Conservation (phyloP, 1,284 basidiomycete species). For the Puccinia polysora region DNA sequence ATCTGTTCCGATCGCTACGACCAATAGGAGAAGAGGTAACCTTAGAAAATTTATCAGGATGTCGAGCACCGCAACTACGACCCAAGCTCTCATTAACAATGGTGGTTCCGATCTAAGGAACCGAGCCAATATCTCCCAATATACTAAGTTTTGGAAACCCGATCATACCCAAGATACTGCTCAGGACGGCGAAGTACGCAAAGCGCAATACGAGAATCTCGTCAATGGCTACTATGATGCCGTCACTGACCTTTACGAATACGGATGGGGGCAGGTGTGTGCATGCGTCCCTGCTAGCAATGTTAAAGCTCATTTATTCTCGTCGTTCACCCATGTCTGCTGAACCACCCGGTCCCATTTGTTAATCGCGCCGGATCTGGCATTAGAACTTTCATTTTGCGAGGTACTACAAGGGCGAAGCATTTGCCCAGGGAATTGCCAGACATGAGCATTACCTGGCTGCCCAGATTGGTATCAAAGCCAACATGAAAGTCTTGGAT, state of each 20-base stretch:
- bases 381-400: conserved; percentile 54
- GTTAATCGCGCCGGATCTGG: conserved; percentile 48
- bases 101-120: conserved; percentile 59
- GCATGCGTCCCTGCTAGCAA: background rate
- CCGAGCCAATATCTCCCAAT: conserved; percentile 76
- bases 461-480: conserved; percentile 70
- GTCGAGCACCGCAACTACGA: no score
- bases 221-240: conserved; percentile 68
- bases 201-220: conserved; percentile 83
- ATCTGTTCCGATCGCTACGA: no score
- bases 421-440: conserved; percentile 61
- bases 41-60: no score
- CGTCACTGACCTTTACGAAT: conserved; percentile 87
- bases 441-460: conserved; percentile 98
- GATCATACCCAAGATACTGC: conserved; percentile 70
- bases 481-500: conserved; percentile 93
- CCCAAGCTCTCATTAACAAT: conserved; percentile 6
- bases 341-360: background rate
- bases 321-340: no score
- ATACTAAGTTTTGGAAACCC: conserved; percentile 90
- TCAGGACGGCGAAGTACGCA: conserved; percentile 67
- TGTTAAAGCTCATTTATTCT: background rate
- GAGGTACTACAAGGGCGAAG: conserved; percentile 53
- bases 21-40: no score
- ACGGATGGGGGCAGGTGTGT: conserved; percentile 57